A percentile compares a stretch with the other conserved stretches of the same genome.
These are phyloP conservation scores for Cystobasidium onofrii DNA, from an alignment of 768 basidiomycete species.

Conservation along the genomic window DNA sequence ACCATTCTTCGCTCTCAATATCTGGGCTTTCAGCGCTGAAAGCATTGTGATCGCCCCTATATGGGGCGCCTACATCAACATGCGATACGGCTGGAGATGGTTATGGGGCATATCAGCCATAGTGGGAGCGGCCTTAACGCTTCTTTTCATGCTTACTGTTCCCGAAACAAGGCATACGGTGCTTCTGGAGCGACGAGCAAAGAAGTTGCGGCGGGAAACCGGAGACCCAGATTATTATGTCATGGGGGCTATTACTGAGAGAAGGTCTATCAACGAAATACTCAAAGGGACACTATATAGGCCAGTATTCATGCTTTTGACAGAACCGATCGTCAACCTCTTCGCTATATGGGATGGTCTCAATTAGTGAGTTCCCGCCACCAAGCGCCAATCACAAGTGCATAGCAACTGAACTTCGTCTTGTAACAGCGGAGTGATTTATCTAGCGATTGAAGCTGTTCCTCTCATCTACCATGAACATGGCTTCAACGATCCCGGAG, in stretches of 20 bases:
- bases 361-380: constrained; percentile 24
- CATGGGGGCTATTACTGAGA: background rate
- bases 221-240: constrained; percentile 24
- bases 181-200: constrained; percentile 16
- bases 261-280: constrained; percentile 12
- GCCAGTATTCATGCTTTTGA: constrained; percentile 31
- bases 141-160: constrained; percentile 12
- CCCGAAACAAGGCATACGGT: constrained; percentile 32
- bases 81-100: constrained; percentile 15
- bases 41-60: constrained; percentile 28
- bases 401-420: background rate
- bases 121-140: constrained; percentile 23
- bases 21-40: constrained; percentile 33
- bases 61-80: constrained; percentile 27
- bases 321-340: constrained; percentile 32
- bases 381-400: too few relatives aligned
- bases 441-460: constrained; percentile 32
- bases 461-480: constrained; percentile 27
- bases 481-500: constrained; percentile 25
- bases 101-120: constrained; percentile 25
- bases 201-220: constrained; percentile 9
- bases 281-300: constrained; percentile 27
- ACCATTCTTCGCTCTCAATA: constrained; percentile 31
- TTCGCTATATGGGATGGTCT: constrained; percentile 31
- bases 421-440: constrained; percentile 25